Evolutionary conservation across 768 basidiomycete genomes (phyloP), one percentile per base, ranked within the genome.

Genomic region (Phanerochaete sordida): DNA sequence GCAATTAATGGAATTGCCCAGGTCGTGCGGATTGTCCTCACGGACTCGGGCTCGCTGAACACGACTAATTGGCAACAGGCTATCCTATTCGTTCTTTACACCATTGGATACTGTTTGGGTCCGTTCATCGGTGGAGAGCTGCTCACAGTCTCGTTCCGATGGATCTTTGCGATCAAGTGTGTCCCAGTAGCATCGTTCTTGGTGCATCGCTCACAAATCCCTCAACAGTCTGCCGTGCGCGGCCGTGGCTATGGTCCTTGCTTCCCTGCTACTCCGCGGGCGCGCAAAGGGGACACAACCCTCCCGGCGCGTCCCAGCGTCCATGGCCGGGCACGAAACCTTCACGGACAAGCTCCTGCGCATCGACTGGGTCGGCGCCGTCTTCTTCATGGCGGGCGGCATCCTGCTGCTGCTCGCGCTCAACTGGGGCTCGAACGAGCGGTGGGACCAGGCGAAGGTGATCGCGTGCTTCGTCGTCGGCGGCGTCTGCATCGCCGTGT

Each of bases 121-220:
- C 82, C 82, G 0, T 66, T 76, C 45, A 74, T 81, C 52, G 78
- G 78, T 5, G 81, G 81, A 8, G 75, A 62, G 26, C 66, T 83
- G 15, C 67, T 76, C 1, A 62, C 66, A 1, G 66, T 75, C 8
- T 77, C 68, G 52, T 83, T 80, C 67, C 75, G 82, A 23, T 84
- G 81, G 82, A 76, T 83, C 16, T 84, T 83, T 60, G 82, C 75
- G 2, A 82, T 84, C 71, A 84, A 84, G 80, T 80, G 49, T 61
- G 79, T 58, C 28, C 31, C 54, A 21, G 23, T 53, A 19, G 48
- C 23, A 19, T 43, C 19, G 7, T 11, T 12, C 33, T 12, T 13
- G 28, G 8, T 47, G 19, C 55, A 13, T 51, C 13, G n/a, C 24
- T 58, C 26, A 58, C 62, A 2, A 39, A 16, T n/a, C n/a, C 30